phyloP scores from a whole-genome alignment of 2,329 filamentous ascomycete genomes.

The Penicillium expansum region DNA sequence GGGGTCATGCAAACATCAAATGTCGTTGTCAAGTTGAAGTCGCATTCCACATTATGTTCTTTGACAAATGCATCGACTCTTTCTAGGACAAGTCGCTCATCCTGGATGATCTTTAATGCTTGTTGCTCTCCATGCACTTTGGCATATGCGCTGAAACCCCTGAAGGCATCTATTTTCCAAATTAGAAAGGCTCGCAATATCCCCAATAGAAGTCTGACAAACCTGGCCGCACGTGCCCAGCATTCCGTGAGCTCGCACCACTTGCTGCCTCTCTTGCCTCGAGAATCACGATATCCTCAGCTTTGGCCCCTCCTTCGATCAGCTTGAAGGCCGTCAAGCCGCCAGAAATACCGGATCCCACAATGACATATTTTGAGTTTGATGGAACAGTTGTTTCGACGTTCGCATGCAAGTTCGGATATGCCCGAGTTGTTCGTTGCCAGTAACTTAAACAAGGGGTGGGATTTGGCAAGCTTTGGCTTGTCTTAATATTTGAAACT shows the following conservation, averaged over 20 bases:
- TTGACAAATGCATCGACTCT: conserved; percentile 44
- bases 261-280: conserved; percentile 25
- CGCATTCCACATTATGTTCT: conserved; percentile 44
- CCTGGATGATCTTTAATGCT: conserved; percentile 48
- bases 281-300: conserved; percentile 20
- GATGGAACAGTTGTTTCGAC: conserved; percentile 3
- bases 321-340: conserved; percentile 19
- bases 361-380: conserved; percentile 14
- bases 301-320: conserved; percentile 15
- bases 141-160: conserved; percentile 47
- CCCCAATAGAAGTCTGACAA: background rate
- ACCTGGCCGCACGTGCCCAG: conserved; percentile 26
- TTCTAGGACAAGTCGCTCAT: conserved; percentile 45
- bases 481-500: conserved; percentile 3
- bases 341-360: conserved; percentile 24
- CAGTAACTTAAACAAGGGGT: conserved; percentile 38
- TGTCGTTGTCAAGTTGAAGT: conserved; percentile 48
- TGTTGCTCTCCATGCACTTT: conserved; percentile 45
- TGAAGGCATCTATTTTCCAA: conserved; percentile 42
- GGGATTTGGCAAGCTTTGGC: conserved; percentile 22
- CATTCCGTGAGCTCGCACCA: conserved; percentile 25
- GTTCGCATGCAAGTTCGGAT: conserved; percentile 17
- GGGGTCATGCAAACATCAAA: conserved; percentile 51
- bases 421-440: conserved; percentile 25
- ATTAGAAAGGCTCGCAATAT: background rate